Evolutionary conservation across 2,329 filamentous ascomycete species (phyloP).

Genomic region (Aspergillus ustus): DNA sequence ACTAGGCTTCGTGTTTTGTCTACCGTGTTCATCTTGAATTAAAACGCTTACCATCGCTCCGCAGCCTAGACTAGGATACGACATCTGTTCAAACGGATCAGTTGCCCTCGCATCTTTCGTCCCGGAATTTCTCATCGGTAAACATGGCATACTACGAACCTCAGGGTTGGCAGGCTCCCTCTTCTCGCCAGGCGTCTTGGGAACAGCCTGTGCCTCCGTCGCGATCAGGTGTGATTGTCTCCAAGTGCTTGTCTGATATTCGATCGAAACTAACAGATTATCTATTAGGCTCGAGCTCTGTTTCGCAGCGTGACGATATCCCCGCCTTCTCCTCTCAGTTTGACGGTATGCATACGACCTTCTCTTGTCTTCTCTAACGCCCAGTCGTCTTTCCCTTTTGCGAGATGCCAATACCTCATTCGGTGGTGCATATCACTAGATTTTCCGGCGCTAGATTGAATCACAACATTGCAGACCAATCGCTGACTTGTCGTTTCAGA

Average conservation of each 20-base stretch:
- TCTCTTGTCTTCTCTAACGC: not conserved
- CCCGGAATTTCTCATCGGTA: constrained; percentile 22
- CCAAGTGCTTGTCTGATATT: constrained; percentile 26
- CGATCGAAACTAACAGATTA: constrained; percentile 17
- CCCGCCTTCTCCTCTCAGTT: constrained; percentile 84
- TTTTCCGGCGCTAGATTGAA: too few species aligned
- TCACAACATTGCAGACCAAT: not conserved
- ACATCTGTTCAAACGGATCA: constrained; percentile 30
- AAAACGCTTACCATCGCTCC: constrained; percentile 25
- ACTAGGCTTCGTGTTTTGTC: not conserved
- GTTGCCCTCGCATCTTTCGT: constrained; percentile 26
- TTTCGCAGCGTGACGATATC: constrained; percentile 73
- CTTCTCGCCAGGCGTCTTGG: constrained; percentile 69
- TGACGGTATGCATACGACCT: constrained; percentile 69
- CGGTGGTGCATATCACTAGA: not conserved
- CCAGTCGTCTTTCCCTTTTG: not conserved
- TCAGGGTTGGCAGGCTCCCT: constrained; percentile 64
- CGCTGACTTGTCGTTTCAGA: constrained; percentile 61
- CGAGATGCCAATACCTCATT: not conserved
- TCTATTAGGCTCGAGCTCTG: constrained; percentile 70
- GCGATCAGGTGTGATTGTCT: constrained; percentile 64
- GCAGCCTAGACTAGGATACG: constrained; percentile 31
- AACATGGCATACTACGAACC: constrained; percentile 74
- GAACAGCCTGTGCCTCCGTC: constrained; percentile 74
- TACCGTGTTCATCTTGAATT: constrained; percentile 1